Percentiles rank a stretch among this genome's conserved stretches.
phyloP scores from a whole-genome alignment of 2,329 filamentous ascomycete genomes.

The Escovopsis sp. region DNA sequence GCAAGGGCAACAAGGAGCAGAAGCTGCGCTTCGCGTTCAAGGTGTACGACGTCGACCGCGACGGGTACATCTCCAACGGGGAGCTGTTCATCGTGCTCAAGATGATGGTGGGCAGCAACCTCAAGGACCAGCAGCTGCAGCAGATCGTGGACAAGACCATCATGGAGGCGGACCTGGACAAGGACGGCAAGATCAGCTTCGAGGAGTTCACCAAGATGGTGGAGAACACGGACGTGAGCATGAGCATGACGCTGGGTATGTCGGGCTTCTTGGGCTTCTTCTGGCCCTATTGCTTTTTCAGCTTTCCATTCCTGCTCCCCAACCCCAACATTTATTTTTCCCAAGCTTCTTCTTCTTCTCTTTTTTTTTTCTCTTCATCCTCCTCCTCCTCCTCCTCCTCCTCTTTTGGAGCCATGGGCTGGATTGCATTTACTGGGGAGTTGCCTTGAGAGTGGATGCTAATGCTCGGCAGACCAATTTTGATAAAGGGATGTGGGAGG shows the following conservation, averaged over 20 bases:
- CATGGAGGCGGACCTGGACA: slow-evolving; percentile 95
- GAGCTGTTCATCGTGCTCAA: slow-evolving; percentile 98
- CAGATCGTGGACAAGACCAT: slow-evolving; percentile 99
- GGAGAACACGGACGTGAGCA: slow-evolving; percentile 73
- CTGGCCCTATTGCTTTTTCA: no score
- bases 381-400: no score
- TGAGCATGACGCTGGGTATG: slow-evolving; percentile 59
- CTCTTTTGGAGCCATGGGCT: no score
- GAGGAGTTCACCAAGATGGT: slow-evolving; percentile 99
- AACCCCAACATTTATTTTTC: no score
- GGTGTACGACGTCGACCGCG: slow-evolving; percentile 97
- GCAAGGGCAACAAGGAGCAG: slow-evolving; percentile 98
- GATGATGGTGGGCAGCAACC: slow-evolving; percentile 99
- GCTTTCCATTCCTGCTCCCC: no score
- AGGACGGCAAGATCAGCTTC: slow-evolving; percentile 96
- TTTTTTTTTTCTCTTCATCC: no score
- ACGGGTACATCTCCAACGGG: slow-evolving; percentile 96
- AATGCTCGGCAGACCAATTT: no score
- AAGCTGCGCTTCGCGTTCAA: slow-evolving; percentile 97
- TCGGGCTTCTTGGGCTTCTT: no score
- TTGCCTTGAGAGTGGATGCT: no score
- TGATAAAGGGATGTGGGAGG: no score
- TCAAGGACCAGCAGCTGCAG: slow-evolving; percentile 97
- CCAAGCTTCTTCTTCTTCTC: no score
- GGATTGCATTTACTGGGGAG: no score